Percentiles rank a stretch among this genome's conserved stretches.
Conservation (phyloP, 495 filamentous ascomycete species). For the Cercophora sp. region DNA sequence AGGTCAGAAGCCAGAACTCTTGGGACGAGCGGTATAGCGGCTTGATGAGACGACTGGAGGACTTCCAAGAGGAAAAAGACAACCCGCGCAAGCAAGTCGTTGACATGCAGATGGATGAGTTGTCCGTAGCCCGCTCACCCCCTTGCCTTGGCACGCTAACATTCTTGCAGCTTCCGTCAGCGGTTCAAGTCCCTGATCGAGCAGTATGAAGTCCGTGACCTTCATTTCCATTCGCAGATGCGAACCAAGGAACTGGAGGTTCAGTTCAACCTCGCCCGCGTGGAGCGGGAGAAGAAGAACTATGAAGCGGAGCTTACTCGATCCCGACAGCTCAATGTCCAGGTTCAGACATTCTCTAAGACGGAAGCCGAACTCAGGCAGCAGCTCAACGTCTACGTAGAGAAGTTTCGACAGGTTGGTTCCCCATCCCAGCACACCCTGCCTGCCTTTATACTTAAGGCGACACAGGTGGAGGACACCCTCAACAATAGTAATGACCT, state of each 20-base stretch:
- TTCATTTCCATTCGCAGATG: slow-evolving; percentile 84
- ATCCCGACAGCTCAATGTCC: slow-evolving; percentile 77
- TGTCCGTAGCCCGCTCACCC: slow-evolving; percentile 56
- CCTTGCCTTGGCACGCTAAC: no score
- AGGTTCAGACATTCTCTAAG: slow-evolving; percentile 94
- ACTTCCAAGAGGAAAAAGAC: slow-evolving; percentile 71
- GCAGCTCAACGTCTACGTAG: slow-evolving; percentile 97
- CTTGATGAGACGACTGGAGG: slow-evolving; percentile 74
- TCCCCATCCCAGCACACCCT: slow-evolving; percentile 12
- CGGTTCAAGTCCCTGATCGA: slow-evolving; percentile 93
- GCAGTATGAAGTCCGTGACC: slow-evolving; percentile 89
- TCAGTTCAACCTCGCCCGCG: slow-evolving; percentile 79
- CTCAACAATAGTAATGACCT: slow-evolving; percentile 98
- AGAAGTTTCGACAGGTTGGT: slow-evolving; percentile 99
- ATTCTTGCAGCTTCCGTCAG: slow-evolving; percentile 78
- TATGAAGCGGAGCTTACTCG: slow-evolving; percentile 75
- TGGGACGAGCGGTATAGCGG: slow-evolving; percentile 79
- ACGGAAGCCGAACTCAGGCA: slow-evolving; percentile 90
- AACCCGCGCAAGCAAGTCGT: slow-evolving; percentile 68
- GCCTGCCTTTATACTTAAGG: background rate
- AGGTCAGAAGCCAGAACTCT: slow-evolving; percentile 73
- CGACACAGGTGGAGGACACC: slow-evolving; percentile 88
- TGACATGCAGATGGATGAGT: slow-evolving; percentile 78
- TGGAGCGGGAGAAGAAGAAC: slow-evolving; percentile 81
- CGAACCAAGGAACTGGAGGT: slow-evolving; percentile 96